These are phyloP conservation scores for Bacterosira constricta DNA, from an alignment of 108 stramenopile species.

Conservation along the genomic window DNA sequence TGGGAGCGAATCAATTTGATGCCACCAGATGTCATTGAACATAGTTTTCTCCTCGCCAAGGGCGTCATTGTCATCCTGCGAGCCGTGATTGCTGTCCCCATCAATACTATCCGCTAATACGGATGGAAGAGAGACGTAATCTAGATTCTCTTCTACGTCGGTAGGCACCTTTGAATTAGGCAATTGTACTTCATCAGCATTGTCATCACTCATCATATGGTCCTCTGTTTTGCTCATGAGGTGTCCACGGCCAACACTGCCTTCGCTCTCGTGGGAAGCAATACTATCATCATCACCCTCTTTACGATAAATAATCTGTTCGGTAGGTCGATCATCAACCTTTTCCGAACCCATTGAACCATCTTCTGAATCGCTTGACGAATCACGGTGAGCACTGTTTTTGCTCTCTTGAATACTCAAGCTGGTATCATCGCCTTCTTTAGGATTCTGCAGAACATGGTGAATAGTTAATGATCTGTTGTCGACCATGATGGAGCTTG, in stretches of 20 bases:
- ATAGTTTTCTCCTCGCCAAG: background rate
- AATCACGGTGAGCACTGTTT: background rate
- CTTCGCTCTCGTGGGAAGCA: background rate
- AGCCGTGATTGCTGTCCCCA: background rate
- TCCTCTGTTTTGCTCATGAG: background rate
- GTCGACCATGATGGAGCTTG: background rate
- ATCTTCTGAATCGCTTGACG: background rate
- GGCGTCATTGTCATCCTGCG: background rate
- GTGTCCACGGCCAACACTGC: background rate
- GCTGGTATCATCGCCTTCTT: no score
- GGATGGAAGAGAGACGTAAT: slow-evolving; percentile 27
- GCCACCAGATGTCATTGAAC: slow-evolving; percentile 42
- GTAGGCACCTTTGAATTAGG: background rate
- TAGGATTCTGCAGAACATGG: background rate
- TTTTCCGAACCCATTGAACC: background rate
- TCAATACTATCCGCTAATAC: background rate
- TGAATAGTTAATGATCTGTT: background rate
- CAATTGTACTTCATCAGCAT: no score
- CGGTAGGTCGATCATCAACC: background rate
- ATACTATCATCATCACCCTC: background rate
- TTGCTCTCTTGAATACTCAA: no score
- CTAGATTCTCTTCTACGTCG: slow-evolving; percentile 23
- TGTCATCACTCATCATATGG: no score
- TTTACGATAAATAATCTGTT: background rate
- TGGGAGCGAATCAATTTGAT: background rate